A percentile compares a stretch with the other conserved stretches of the same genome.
Evolutionary conservation across 2,329 filamentous ascomycete genomes (phyloP).

Genomic region (Cercospora beticola): DNA sequence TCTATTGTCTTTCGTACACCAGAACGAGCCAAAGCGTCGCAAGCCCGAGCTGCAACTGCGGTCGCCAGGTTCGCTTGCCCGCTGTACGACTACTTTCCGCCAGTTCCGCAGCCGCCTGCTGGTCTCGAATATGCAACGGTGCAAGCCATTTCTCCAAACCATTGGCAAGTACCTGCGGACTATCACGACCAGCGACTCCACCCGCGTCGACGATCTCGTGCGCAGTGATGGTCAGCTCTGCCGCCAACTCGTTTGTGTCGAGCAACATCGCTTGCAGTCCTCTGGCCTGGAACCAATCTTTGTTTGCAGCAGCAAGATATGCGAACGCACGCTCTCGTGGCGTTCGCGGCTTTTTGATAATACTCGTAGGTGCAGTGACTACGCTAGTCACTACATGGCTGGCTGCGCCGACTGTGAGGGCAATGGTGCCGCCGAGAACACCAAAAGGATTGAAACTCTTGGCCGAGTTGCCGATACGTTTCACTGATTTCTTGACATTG

Average conservation of each 20-base stretch:
- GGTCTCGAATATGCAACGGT: not conserved
- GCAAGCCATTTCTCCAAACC: slow-evolving; percentile 13
- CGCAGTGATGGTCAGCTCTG: slow-evolving; percentile 2
- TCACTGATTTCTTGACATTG: slow-evolving; percentile 17
- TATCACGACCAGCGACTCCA: not conserved
- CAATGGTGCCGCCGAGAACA: slow-evolving; percentile 21
- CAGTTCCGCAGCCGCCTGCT: not conserved
- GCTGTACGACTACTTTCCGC: slow-evolving; percentile 9
- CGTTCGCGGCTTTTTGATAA: slow-evolving; percentile 23
- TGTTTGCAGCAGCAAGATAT: slow-evolving; percentile 25
- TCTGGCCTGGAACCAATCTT: slow-evolving; percentile 24
- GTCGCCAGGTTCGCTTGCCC: not conserved
- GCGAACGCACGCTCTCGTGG: slow-evolving; percentile 23
- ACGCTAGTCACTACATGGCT: slow-evolving; percentile 21
- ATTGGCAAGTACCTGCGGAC: slow-evolving; percentile 10
- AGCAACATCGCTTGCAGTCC: slow-evolving; percentile 21
- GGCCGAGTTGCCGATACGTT: slow-evolving; percentile 19
- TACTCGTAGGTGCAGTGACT: slow-evolving; percentile 10
- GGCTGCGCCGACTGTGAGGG: slow-evolving; percentile 21
- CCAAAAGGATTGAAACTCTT: slow-evolving; percentile 22
- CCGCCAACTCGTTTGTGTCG: slow-evolving; percentile 20
- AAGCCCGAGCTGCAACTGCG: slow-evolving; percentile 17
- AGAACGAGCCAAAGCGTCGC: slow-evolving; percentile 22
- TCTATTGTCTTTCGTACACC: not conserved
- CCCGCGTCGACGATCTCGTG: slow-evolving; percentile 7